Percentiles rank a stretch among this genome's conserved stretches.
Conservation (phyloP, 495 filamentous ascomycete genomes). For the Xylaria intraflava region DNA sequence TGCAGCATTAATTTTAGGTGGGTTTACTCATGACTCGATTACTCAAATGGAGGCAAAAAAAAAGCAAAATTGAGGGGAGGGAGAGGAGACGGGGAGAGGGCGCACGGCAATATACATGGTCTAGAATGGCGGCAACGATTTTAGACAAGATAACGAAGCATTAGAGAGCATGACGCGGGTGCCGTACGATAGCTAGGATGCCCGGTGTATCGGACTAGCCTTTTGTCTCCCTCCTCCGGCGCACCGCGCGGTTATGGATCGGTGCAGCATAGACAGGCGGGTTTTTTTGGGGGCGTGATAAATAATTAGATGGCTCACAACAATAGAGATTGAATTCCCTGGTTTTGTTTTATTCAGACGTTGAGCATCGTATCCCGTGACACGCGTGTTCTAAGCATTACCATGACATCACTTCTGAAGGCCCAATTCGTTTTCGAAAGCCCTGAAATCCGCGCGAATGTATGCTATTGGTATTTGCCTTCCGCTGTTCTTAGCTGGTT, state of each 20-base stretch:
- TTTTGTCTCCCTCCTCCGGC: constrained; percentile 3
- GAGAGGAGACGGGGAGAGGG: background rate
- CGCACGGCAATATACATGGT: constrained; percentile 5
- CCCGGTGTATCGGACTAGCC: background rate
- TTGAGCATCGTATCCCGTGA: constrained; percentile 6
- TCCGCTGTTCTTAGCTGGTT: background rate
- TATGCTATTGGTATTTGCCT: background rate
- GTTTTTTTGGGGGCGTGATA: background rate
- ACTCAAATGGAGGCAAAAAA: background rate
- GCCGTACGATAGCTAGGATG: background rate
- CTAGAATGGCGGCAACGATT: constrained; percentile 4
- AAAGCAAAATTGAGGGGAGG: background rate
- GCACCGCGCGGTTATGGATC: background rate
- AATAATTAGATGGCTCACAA: constrained; percentile 2
- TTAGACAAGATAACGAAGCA: background rate
- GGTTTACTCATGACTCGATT: background rate
- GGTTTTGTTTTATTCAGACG: constrained; percentile 1
- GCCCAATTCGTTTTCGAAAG: background rate
- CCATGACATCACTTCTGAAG: background rate
- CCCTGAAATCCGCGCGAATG: background rate
- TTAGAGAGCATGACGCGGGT: background rate
- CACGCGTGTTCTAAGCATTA: constrained; percentile 8
- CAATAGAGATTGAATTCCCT: constrained; percentile 5
- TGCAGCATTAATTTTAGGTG: background rate
- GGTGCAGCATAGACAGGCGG: constrained; percentile 3